Evolutionary conservation across 129 eudicot genomes (phyloP).

Genomic region (Silybum marianum): DNA sequence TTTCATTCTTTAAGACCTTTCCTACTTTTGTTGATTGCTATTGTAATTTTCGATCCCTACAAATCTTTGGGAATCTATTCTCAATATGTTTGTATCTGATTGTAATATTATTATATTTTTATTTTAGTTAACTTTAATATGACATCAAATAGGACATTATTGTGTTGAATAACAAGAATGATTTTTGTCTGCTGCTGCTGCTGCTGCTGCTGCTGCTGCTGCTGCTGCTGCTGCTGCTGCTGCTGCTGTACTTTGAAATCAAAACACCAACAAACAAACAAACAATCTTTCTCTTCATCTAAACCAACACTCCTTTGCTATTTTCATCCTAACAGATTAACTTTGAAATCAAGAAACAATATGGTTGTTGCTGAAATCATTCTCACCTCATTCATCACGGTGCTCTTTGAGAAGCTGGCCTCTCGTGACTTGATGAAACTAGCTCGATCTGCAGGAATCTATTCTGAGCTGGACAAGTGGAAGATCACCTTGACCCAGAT

Average conservation of each 20-base stretch:
- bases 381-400: conserved; percentile 31
- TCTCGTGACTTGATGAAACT: conserved; percentile 32
- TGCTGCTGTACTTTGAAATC: not conserved
- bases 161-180: too few species aligned
- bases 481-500: conserved; percentile 23
- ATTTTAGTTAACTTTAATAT: too few species aligned
- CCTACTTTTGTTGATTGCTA: too few species aligned
- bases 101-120: too few species aligned
- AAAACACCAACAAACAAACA: not conserved
- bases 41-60: too few species aligned
- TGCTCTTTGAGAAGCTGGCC: conserved; percentile 37
- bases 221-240: too few species aligned
- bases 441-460: conserved; percentile 32
- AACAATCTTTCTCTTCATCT: not conserved
- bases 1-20: too few species aligned
- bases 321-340: too few species aligned
- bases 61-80: not conserved
- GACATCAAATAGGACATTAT: too few species aligned
- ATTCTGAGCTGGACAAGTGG: conserved; percentile 21
- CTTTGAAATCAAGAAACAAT: not conserved
- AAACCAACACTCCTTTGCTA: too few species aligned
- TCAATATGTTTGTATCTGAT: not conserved
- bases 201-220: not conserved
- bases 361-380: conserved; percentile 45
- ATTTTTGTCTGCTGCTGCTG: too few species aligned